These are phyloP conservation scores for Solanum medicagineum DNA, from an alignment of 257 asterid genomes.

Conservation along the genomic window DNA sequence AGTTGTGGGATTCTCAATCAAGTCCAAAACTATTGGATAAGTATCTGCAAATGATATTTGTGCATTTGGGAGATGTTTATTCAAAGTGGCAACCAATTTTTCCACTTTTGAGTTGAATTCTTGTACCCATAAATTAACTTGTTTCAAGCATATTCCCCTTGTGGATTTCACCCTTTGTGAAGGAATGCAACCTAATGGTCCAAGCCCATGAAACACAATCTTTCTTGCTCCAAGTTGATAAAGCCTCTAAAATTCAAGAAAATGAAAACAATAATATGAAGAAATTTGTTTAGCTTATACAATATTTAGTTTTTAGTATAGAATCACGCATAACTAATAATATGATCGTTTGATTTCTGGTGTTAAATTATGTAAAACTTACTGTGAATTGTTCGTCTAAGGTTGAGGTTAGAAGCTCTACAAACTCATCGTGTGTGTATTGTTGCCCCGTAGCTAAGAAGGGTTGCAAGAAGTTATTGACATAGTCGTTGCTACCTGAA, in stretches of 20 bases:
- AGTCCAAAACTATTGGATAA: conserved; percentile 36
- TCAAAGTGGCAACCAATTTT: conserved; percentile 20
- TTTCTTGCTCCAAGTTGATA: conserved; percentile 64
- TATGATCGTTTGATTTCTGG: not conserved
- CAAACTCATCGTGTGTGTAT: conserved; percentile 58
- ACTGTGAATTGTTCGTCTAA: conserved; percentile 48
- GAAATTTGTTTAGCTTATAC: no score
- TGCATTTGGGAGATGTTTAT: conserved; percentile 48
- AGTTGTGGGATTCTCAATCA: conserved; percentile 51
- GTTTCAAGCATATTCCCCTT: conserved; percentile 42
- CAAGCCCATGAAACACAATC: conserved; percentile 58
- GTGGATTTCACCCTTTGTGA: conserved; percentile 57
- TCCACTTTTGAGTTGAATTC: conserved; percentile 53
- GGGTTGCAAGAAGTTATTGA: conserved; percentile 75
- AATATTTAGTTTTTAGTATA: not conserved
- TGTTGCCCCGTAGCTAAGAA: conserved; percentile 48
- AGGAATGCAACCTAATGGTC: conserved; percentile 79
- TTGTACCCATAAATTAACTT: conserved; percentile 55
- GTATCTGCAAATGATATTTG: conserved; percentile 51
- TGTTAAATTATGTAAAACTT: not conserved
- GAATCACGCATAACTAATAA: not conserved
- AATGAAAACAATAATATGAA: no score
- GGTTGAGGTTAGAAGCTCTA: conserved; percentile 42
- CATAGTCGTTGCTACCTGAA: conserved; percentile 82
- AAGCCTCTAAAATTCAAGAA: conserved; percentile 27